Conservation (phyloP, 2,329 filamentous ascomycete species). For the Colletotrichum costaricense region DNA sequence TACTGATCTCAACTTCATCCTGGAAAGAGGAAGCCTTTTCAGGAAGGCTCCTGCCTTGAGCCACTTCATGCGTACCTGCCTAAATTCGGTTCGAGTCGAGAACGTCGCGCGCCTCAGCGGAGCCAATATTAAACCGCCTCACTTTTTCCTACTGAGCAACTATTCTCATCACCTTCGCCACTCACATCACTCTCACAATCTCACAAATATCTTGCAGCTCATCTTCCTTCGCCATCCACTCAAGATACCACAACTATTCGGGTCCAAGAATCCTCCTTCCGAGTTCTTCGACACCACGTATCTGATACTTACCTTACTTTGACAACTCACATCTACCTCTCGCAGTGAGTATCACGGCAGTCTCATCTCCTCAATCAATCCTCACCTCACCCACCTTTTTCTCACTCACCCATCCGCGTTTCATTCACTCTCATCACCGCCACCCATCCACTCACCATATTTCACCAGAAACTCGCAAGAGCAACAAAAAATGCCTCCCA, state of each 20-base stretch:
- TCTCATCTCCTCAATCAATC: too few species aligned
- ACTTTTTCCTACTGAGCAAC: neutral
- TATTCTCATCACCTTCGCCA: neutral
- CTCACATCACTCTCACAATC: neutral
- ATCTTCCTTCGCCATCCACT: neutral
- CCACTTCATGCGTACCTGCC: neutral
- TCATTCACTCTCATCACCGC: neutral
- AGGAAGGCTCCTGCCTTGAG: neutral
- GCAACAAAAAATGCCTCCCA: slow-evolving; percentile 15
- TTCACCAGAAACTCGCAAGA: too few species aligned
- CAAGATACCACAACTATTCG: neutral
- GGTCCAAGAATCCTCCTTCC: neutral
- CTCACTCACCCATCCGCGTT: too few species aligned
- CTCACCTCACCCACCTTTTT: too few species aligned
- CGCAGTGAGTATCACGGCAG: too few species aligned
- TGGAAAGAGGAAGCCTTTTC: neutral
- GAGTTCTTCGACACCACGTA: too few species aligned
- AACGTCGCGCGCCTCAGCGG: neutral
- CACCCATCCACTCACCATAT: neutral
- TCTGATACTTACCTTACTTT: too few species aligned
- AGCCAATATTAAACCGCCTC: neutral
- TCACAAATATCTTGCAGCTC: neutral
- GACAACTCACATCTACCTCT: too few species aligned
- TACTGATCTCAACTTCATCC: neutral
- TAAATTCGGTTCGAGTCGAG: neutral